Base-by-base conservation (phyloP, 2,329 filamentous ascomycete species). In the Trichophyton simii region DNA sequence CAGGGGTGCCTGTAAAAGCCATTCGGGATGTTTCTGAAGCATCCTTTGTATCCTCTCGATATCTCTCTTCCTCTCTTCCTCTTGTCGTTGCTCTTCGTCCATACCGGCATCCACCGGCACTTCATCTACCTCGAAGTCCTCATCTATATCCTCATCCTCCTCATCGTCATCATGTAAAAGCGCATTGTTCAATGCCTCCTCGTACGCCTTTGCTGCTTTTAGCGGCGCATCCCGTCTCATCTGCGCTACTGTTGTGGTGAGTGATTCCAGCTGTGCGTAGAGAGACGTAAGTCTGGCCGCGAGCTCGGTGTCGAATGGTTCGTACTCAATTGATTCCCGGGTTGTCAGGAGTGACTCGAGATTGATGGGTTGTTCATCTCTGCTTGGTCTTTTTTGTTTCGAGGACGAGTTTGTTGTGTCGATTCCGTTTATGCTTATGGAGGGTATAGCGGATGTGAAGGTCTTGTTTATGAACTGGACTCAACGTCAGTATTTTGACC, bases 141-240 rank as follows among this genome's bases (percentile, higher is more conserved):
- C 44, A n/a, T 59, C 41, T 15, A 44, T 58, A 9, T 58, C 36
- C 1, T 15, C 68, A 75, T 82, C 76, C 83, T 87, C 5, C 87
- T 85, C 75, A 87, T 85, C 63, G 80, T 88, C 60, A 22, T 71
- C 72, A 54, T 69, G 69, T 34, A 69, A 65, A n/a, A 78, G 64
- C 36, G 68, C 68, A 41, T 65, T 66, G 48, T 64, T 68, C 64
- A 79, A 64, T 41, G 70, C 62, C 41, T 73, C 70, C 15, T 68
- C 70, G 66, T 76, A 78, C 22, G 64, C 66, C 60, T 67, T 70
- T 25, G 78, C 77, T 20, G 76, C 76, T 25, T 70, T 68, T 4
- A 63, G 66, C 0, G 78, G 78, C 59, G 76, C 76, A 61, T 77
- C 74, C 31, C 77, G 70, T 61, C 78, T 69, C 65, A 79, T 65